phyloP scores from a whole-genome alignment of 2,329 filamentous ascomycete species.

The Fusarium xyrophilum region DNA sequence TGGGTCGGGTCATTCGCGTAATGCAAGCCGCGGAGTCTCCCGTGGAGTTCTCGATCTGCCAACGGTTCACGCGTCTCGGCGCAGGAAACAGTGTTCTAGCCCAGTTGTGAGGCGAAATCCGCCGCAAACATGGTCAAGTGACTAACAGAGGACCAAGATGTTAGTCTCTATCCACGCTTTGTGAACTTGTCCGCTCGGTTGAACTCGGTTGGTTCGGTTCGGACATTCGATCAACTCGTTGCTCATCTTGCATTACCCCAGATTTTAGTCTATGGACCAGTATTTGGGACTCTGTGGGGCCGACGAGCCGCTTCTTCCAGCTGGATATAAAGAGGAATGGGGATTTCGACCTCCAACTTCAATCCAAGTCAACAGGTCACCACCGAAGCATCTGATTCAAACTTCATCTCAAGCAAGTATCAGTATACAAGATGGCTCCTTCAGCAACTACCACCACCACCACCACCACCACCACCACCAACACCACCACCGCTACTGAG shows the following conservation, averaged over 20 bases:
- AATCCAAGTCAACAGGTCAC: background rate
- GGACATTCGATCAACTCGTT: background rate
- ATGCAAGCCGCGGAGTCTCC: background rate
- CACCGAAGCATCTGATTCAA: background rate
- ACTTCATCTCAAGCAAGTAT: background rate
- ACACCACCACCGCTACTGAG: too few relatives aligned
- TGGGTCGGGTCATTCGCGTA: background rate
- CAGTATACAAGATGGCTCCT: constrained; percentile 5
- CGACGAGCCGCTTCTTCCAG: background rate
- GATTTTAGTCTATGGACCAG: background rate
- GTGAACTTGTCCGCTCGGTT: background rate
- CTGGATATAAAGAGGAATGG: constrained; percentile 11
- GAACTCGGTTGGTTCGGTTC: constrained; percentile 7
- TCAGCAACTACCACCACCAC: constrained; percentile 21
- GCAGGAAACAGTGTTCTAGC: background rate
- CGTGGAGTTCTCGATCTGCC: background rate
- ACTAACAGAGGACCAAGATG: accelerated
- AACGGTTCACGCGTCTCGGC: background rate
- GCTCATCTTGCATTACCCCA: constrained; percentile 3
- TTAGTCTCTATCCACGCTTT: background rate
- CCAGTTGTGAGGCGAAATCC: background rate
- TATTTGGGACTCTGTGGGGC: background rate
- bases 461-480: too few relatives aligned
- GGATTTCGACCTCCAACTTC: background rate
- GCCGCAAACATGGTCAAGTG: background rate